Evolutionary conservation across 768 basidiomycete species (phyloP).

Genomic region (Sporobolomyces roseus): DNA sequence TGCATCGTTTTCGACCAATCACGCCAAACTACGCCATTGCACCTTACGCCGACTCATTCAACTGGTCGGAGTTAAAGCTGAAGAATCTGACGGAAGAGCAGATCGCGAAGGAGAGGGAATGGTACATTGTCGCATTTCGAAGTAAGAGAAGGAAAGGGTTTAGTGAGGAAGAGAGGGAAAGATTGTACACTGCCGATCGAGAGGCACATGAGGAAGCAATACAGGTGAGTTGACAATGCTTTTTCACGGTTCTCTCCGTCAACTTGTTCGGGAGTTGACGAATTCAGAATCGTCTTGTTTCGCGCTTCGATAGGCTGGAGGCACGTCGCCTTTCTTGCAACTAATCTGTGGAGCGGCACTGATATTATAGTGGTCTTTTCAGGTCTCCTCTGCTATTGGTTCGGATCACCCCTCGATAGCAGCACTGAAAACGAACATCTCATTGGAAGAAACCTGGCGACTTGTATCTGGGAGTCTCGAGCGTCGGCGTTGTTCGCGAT

Average conservation of each 20-base stretch:
- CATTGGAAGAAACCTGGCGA: slow-evolving; percentile 66
- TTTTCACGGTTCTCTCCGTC: neutral
- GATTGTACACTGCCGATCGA: slow-evolving; percentile 79
- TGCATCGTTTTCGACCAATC: slow-evolving; percentile 69
- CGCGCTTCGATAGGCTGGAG: slow-evolving; percentile 6
- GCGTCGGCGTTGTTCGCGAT: slow-evolving; percentile 76
- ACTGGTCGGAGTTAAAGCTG: slow-evolving; percentile 71
- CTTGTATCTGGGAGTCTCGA: slow-evolving; percentile 91
- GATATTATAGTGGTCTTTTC: too few species aligned
- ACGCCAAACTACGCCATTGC: slow-evolving; percentile 58
- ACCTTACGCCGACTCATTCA: slow-evolving; percentile 75
- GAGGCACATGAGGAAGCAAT: slow-evolving; percentile 90
- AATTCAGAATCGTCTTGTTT: too few species aligned
- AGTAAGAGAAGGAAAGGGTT: slow-evolving; percentile 63
- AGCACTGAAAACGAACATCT: slow-evolving; percentile 12
- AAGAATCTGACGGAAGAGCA: neutral
- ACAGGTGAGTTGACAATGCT: slow-evolving; percentile 56
- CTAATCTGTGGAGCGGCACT: too few species aligned
- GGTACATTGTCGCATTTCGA: slow-evolving; percentile 89
- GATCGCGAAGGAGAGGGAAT: slow-evolving; percentile 64
- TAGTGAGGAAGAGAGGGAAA: slow-evolving; percentile 49
- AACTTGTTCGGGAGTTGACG: neutral
- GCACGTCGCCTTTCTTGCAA: neutral
- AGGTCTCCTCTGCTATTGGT: slow-evolving; percentile 81
- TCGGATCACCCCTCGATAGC: slow-evolving; percentile 10